Evolutionary conservation across 352 stramenopile species (phyloP), one percentile per base, ranked within the genome.

Genomic region (Phytophthora citrophthora): DNA sequence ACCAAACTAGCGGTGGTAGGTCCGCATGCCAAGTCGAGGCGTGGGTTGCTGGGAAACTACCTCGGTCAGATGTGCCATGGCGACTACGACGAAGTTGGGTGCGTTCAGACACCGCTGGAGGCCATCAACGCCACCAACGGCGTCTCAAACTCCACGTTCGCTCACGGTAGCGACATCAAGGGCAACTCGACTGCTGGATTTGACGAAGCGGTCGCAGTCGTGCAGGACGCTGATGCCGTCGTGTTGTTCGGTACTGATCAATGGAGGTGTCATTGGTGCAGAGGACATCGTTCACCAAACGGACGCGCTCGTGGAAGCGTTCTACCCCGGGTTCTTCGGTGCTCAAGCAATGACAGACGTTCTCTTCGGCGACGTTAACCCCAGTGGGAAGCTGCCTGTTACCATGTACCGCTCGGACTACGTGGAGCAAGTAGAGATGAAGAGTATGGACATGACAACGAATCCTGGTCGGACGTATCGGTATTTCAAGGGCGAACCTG

Each of bases 391-490:
- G 45, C 72, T 96, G 0, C 81, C 87, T 2, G 81, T 94, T 40
- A 96, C 90, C 10, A 92, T 97, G 70, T 93, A 92, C 24, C 73
- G 72, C 9, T 90, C 82, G 8, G 82, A 88, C 54, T 94, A 90
- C 54, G 61, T 90, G 16, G 51, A 88, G 20, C 50, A 57, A 10
- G 74, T 95, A 11, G 39, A 80, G 12, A 93, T 94, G 77, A 88
- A 82, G 61, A 93, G 86, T 64, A 96, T 96, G 84, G 81, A 83
- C 70, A 96, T 97, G 89, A 92, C 84, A 27, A 60, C 70, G 59
- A 84, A 84, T 49, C 90, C 90, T 0, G 91, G 91, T 2, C 81
- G 90, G 4, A 95, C 89, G 27, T 96, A 97, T 63, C 74, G 89
- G 0, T 97, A 97, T 61, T 97, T 85, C 73, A 93, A 85, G 54